These are phyloP conservation scores for Kodamaea neixiangensis DNA, from an alignment of 805 yeast species.

Conservation along the genomic window DNA sequence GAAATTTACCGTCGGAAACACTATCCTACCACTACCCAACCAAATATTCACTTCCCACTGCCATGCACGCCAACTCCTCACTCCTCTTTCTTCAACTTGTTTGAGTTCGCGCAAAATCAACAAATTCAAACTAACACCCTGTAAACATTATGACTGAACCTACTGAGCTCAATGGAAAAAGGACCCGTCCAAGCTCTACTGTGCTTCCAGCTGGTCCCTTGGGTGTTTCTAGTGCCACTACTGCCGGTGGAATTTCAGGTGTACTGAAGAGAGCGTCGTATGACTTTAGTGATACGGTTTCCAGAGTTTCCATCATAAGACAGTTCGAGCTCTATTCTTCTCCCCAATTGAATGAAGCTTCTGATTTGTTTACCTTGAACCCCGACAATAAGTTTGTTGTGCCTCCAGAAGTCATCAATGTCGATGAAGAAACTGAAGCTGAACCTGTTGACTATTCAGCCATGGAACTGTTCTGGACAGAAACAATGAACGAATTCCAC, in stretches of 20 bases:
- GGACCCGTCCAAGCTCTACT: not conserved
- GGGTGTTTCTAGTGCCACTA: not conserved
- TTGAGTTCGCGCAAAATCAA: not conserved
- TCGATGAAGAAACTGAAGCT: not conserved
- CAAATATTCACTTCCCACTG: not conserved
- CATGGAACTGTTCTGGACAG: constrained; percentile 21
- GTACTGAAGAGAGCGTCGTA: constrained; percentile 13
- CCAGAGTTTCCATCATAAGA: constrained; percentile 24
- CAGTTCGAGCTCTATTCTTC: constrained; percentile 27
- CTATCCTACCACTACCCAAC: too few relatives aligned
- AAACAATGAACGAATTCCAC: constrained; percentile 18
- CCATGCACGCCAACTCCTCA: not conserved
- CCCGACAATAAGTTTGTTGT: constrained; percentile 4
- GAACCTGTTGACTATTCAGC: constrained; percentile 1
- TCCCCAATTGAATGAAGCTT: constrained; percentile 28
- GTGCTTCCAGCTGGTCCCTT: not conserved
- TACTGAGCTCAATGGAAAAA: not conserved
- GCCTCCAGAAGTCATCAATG: not conserved
- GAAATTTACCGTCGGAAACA: too few relatives aligned
- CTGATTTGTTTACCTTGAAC: constrained; percentile 24
- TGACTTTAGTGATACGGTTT: constrained; percentile 20
- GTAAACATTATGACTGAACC: not conserved
- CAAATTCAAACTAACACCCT: not conserved
- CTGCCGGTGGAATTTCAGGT: constrained; percentile 10
- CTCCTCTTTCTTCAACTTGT: not conserved